Conservation (phyloP, 768 basidiomycete genomes). For the Termitomyces sp. region DNA sequence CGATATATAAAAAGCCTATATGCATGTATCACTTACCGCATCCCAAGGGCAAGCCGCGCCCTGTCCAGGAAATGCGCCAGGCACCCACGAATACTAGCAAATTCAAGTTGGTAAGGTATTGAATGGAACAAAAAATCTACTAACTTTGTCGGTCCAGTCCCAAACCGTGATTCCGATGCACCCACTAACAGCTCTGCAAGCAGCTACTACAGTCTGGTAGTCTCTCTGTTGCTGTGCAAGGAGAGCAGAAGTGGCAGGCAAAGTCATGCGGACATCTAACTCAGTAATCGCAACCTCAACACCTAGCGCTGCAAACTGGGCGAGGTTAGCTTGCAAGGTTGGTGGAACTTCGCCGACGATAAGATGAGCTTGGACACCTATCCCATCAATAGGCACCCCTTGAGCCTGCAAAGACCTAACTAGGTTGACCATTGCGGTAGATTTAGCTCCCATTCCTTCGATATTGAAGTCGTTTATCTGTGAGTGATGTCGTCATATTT, state of each 20-base stretch:
- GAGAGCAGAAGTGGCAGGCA: slow-evolving; percentile 43
- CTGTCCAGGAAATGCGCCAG: slow-evolving; percentile 29
- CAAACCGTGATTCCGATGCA: slow-evolving; percentile 44
- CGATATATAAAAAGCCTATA: background rate
- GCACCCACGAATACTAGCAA: slow-evolving; percentile 35
- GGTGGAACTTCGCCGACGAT: slow-evolving; percentile 53
- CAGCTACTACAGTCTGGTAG: slow-evolving; percentile 50
- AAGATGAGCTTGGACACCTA: slow-evolving; percentile 59
- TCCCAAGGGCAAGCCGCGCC: slow-evolving; percentile 36
- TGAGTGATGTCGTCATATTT: background rate
- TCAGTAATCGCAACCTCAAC: slow-evolving; percentile 68
- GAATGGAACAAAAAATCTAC: background rate
- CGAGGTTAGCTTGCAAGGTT: slow-evolving; percentile 40
- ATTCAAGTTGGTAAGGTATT: background rate
- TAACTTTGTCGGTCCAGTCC: slow-evolving; percentile 30
- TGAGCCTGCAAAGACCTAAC: slow-evolving; percentile 40
- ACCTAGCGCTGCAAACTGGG: slow-evolving; percentile 52
- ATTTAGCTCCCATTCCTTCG: slow-evolving; percentile 43
- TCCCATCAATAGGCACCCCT: slow-evolving; percentile 52
- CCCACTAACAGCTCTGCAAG: slow-evolving; percentile 40
- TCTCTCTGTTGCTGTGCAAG: slow-evolving; percentile 53
- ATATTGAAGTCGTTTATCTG: slow-evolving; percentile 39
- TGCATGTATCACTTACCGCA: slow-evolving; percentile 16
- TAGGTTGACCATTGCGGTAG: slow-evolving; percentile 50
- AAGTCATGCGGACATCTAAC: slow-evolving; percentile 58